These are phyloP conservation scores for Gracilaria domingensis DNA, from an alignment of 23 red algal genomes.

Conservation along the genomic window DNA sequence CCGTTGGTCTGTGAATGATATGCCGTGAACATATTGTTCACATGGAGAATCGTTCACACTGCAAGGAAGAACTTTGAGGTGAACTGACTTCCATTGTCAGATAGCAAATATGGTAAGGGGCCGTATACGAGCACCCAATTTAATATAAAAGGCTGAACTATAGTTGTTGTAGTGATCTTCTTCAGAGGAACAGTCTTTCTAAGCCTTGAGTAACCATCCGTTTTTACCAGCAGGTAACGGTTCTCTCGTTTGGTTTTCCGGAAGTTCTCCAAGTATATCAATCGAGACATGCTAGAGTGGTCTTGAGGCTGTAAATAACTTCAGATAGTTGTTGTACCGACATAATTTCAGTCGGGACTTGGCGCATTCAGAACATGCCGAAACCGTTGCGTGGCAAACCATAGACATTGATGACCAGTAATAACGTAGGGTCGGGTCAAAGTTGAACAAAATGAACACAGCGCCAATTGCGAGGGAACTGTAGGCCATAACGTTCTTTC, in stretches of 20 bases:
- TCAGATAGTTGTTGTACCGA: neutral
- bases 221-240: conserved; percentile 41
- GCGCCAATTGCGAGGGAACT: no score
- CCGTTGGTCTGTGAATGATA: conserved; percentile 44
- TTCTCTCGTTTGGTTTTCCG: neutral
- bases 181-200: conserved; percentile 26
- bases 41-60: conserved; percentile 32
- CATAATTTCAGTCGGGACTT: conserved; percentile 9
- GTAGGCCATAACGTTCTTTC: no score
- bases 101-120: neutral
- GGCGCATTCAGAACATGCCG: neutral
- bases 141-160: conserved; percentile 4
- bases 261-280: conserved; percentile 20
- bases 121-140: conserved; percentile 28
- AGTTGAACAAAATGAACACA: no score
- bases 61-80: conserved; percentile 28
- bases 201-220: conserved; percentile 32
- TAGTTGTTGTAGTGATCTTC: neutral
- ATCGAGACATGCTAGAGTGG: conserved; percentile 7
- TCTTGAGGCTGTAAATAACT: conserved; percentile 22
- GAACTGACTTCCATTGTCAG: conserved; percentile 46
- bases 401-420: neutral
- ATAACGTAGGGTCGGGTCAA: no score
- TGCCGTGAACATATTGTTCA: conserved; percentile 31
- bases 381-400: neutral